Evolutionary conservation across 148 eudicot species (phyloP).

Genomic region (Simmondsia chinensis): DNA sequence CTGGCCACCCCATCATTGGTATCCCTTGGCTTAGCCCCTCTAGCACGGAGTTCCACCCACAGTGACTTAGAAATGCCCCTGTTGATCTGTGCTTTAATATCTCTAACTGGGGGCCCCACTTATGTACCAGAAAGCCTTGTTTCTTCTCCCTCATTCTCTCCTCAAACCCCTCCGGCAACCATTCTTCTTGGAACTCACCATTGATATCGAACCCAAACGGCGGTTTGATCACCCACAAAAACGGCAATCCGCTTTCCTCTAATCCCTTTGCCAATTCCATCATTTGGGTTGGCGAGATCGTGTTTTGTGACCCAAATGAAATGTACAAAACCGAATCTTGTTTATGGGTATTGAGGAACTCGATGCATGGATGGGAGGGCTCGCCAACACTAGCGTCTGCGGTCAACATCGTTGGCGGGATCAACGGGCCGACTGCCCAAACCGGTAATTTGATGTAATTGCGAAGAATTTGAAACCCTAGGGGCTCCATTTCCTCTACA

Average conservation of each 20-base stretch:
- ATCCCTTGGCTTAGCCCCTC: slow-evolving; percentile 66
- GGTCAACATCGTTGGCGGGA: slow-evolving; percentile 23
- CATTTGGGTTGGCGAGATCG: slow-evolving; percentile 54
- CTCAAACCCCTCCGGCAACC: slow-evolving; percentile 66
- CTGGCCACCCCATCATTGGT: slow-evolving; percentile 58
- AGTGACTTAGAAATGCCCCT: slow-evolving; percentile 49
- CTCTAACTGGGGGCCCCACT: slow-evolving; percentile 60
- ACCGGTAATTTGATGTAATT: slow-evolving; percentile 34
- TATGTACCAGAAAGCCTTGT: slow-evolving; percentile 31
- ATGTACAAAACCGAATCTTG: no score
- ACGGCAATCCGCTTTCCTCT: slow-evolving; percentile 40
- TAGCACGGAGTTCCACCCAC: slow-evolving; percentile 60
- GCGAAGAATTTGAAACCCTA: slow-evolving; percentile 34
- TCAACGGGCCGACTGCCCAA: slow-evolving; percentile 63
- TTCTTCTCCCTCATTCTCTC: slow-evolving; percentile 9
- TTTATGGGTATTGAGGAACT: slow-evolving; percentile 24
- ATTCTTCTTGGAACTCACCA: slow-evolving; percentile 27
- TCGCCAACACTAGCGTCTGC: no score
- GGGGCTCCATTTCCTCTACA: slow-evolving; percentile 58
- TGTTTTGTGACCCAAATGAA: slow-evolving; percentile 89
- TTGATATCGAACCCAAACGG: slow-evolving; percentile 47
- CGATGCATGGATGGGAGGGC: slow-evolving; percentile 8
- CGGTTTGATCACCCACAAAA: slow-evolving; percentile 64
- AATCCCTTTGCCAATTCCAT: slow-evolving; percentile 68
- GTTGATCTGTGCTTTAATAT: slow-evolving; percentile 44